phyloP scores from a whole-genome alignment of 176 grass and related monocot genomes.

The Paspalum notatum region DNA sequence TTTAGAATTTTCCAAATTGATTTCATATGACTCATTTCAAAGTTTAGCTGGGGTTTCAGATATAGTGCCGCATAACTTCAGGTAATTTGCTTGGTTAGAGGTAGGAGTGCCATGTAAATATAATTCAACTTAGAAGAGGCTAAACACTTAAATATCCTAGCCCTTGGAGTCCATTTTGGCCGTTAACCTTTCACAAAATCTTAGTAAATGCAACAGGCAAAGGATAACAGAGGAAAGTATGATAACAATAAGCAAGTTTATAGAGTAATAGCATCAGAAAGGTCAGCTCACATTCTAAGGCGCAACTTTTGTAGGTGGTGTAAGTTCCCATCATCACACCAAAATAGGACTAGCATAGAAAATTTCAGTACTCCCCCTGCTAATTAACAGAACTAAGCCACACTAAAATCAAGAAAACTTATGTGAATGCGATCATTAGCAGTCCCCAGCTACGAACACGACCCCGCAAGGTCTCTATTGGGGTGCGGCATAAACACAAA shows the following conservation, averaged over 20 bases:
- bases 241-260: background rate
- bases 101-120: conserved; percentile 17
- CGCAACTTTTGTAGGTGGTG: too few species aligned
- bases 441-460: background rate
- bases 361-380: background rate
- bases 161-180: background rate
- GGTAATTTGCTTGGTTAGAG: conserved; percentile 57
- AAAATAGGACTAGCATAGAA: too few species aligned
- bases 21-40: conserved; percentile 31
- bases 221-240: background rate
- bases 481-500: conserved; percentile 34
- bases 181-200: background rate
- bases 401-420: background rate
- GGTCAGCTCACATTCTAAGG: too few species aligned
- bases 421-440: background rate
- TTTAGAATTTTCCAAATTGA: conserved; percentile 31
- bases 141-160: background rate
- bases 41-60: conserved; percentile 62
- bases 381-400: background rate
- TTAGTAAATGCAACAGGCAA: background rate
- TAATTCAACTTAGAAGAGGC: background rate
- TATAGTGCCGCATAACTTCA: conserved; percentile 57
- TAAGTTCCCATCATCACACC: too few species aligned
- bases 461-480: background rate
- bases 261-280: conserved; percentile 11